phyloP scores from a whole-genome alignment of 306 rosid species.

The Cucurbita pepo region DNA sequence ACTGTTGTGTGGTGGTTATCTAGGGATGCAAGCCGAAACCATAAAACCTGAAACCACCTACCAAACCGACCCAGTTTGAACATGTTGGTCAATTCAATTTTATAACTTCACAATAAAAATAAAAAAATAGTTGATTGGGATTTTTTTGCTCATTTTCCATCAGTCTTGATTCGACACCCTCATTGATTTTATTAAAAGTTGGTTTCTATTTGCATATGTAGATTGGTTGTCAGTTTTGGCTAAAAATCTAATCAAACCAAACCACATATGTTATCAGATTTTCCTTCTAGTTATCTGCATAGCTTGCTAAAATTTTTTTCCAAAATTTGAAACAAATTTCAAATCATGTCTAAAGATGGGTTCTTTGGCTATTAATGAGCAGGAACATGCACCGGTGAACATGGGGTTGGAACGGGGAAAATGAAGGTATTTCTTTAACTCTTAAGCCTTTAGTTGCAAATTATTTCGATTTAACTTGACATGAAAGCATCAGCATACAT shows the following conservation, averaged over 20 bases:
- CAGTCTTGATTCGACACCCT: background rate
- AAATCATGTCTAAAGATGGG: constrained; percentile 7
- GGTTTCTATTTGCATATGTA: background rate
- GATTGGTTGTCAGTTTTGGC: background rate
- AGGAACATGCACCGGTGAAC: constrained; percentile 97
- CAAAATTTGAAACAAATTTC: background rate
- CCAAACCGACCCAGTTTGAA: background rate
- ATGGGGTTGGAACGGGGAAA: constrained; percentile 95
- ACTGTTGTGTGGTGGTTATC: background rate
- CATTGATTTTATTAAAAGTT: background rate
- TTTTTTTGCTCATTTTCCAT: background rate
- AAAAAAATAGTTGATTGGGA: background rate
- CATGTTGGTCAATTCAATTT: background rate
- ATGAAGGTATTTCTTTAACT: constrained; percentile 49
- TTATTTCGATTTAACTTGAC: background rate
- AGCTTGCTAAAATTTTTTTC: background rate
- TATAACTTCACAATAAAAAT: background rate
- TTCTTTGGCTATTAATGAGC: constrained; percentile 11
- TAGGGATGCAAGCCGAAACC: background rate
- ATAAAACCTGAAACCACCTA: background rate
- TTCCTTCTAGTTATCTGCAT: background rate
- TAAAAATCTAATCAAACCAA: background rate
- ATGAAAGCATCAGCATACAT: background rate
- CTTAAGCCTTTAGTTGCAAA: background rate
- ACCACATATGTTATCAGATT: background rate